phyloP scores from a whole-genome alignment of 768 basidiomycete species.

The Mycena epipterygia region DNA sequence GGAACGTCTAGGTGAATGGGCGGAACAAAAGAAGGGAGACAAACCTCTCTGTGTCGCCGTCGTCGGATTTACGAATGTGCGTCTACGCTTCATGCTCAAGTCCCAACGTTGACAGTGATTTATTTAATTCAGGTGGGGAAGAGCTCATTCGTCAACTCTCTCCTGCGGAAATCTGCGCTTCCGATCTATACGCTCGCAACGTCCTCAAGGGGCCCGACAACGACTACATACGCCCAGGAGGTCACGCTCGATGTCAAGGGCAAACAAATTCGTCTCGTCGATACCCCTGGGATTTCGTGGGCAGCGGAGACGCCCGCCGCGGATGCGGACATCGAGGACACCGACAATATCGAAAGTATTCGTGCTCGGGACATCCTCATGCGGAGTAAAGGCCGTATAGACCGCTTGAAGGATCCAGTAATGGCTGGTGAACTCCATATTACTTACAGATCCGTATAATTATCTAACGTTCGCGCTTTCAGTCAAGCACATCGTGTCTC shows the following conservation, averaged over 20 bases:
- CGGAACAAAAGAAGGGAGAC: constrained; percentile 60
- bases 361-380: constrained; percentile 82
- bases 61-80: constrained; percentile 87
- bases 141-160: constrained; percentile 86
- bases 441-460: constrained; percentile 2
- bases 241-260: constrained; percentile 63
- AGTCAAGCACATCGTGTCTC: constrained; percentile 80
- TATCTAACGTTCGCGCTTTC: constrained; percentile 32
- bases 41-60: constrained; percentile 78
- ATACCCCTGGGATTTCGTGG: constrained; percentile 90
- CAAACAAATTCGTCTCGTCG: constrained; percentile 75
- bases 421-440: constrained; percentile 68
- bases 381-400: constrained; percentile 85
- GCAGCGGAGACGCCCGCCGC: constrained; percentile 44
- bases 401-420: constrained; percentile 85
- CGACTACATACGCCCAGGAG: constrained; percentile 78
- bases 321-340: constrained; percentile 47
- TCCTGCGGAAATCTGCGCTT: constrained; percentile 65
- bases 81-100: constrained; percentile 41
- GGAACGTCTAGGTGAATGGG: constrained; percentile 60
- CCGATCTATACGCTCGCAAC: constrained; percentile 71
- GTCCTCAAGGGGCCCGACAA: constrained; percentile 74
- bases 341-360: constrained; percentile 53
- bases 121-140: constrained; percentile 92
- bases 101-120: constrained; percentile 22